phyloP scores from a whole-genome alignment of 768 basidiomycete genomes.

The Lactifluus subvellereus region DNA sequence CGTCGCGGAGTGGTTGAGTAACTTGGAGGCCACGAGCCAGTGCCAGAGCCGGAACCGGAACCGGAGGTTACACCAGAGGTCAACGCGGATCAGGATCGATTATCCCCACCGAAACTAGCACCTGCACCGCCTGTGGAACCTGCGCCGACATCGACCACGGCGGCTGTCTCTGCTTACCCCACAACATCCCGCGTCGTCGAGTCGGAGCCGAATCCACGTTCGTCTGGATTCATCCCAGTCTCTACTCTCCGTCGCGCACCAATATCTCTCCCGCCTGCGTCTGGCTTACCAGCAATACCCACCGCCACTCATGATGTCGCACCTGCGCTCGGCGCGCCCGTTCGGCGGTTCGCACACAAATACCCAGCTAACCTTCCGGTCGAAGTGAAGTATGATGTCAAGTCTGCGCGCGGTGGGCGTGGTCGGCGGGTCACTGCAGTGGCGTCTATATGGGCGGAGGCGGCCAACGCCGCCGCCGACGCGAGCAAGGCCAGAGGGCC shows the following conservation, averaged over 20 bases:
- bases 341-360: neutral
- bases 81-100: neutral
- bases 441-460: conserved; percentile 62
- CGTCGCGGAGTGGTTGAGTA: conserved; percentile 74
- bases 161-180: neutral
- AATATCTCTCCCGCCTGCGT: neutral
- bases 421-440: conserved; percentile 73
- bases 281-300: neutral
- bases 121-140: neutral
- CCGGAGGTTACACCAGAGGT: neutral
- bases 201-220: conserved; percentile 52
- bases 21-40: conserved; percentile 47
- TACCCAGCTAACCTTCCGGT: conserved; percentile 31
- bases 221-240: conserved; percentile 70
- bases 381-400: conserved; percentile 62
- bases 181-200: neutral
- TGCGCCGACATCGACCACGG: neutral
- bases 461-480: conserved; percentile 3
- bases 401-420: conserved; percentile 70
- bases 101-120: neutral
- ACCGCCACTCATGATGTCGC: neutral
- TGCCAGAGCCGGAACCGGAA: neutral
- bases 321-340: neutral
- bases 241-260: conserved; percentile 40
- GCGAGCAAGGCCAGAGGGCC: neutral